These are phyloP conservation scores for Stropharia rugosoannulata DNA, from an alignment of 768 basidiomycete genomes.

Conservation along the genomic window DNA sequence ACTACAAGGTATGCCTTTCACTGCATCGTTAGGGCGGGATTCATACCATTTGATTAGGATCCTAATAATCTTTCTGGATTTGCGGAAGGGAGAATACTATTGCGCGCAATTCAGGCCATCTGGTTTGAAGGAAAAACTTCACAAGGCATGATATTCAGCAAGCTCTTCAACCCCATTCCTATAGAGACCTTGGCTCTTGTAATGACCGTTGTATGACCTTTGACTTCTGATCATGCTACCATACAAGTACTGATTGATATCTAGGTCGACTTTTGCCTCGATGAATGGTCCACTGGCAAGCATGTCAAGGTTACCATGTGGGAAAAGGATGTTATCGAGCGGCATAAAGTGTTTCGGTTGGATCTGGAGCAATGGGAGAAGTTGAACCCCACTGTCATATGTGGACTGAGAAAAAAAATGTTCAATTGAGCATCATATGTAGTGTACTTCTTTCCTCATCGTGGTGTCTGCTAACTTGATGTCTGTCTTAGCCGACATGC, in stretches of 20 bases:
- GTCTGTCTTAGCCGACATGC: not conserved
- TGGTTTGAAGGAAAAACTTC: not conserved
- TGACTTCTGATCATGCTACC: not conserved
- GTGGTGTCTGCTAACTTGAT: not conserved
- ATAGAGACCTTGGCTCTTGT: not conserved
- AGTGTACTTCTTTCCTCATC: not conserved
- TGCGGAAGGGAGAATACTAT: not conserved
- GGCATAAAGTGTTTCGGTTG: not conserved
- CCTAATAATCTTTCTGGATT: not conserved
- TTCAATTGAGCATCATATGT: not conserved
- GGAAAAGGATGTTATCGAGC: not conserved
- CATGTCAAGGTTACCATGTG: not conserved
- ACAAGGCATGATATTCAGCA: not conserved
- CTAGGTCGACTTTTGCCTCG: not conserved
- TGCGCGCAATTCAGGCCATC: not conserved
- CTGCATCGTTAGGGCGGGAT: not conserved
- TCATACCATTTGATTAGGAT: not conserved
- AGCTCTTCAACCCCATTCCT: not conserved
- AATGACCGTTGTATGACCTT: not conserved
- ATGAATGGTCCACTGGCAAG: not conserved
- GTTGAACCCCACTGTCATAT: not conserved
- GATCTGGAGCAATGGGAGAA: not conserved
- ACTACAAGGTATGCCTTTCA: conserved; percentile 1
- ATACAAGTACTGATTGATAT: not conserved
- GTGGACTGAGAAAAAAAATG: not conserved